Evolutionary conservation across 2,329 filamentous ascomycete species (phyloP).

Genomic region (Tolypocladium pustulatum): DNA sequence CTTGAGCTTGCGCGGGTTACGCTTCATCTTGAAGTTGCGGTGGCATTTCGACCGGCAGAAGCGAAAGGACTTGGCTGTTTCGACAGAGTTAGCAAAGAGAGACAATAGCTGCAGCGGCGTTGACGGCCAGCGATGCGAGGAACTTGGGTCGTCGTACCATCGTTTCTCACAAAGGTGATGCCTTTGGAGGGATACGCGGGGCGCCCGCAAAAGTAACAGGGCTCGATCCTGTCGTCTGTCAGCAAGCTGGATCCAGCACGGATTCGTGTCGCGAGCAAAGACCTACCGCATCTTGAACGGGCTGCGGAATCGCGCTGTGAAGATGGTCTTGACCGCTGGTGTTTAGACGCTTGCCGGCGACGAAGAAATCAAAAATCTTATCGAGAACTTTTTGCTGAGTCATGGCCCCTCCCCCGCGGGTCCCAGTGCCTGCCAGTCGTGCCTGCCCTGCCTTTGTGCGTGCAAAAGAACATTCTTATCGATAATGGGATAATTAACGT

Average conservation of each 20-base stretch:
- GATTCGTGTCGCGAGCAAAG: too few relatives aligned
- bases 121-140: not conserved
- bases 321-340: conserved; percentile 1
- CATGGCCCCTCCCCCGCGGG: not conserved
- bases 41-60: conserved; percentile 53
- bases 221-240: conserved; percentile 25
- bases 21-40: conserved; percentile 90
- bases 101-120: not conserved
- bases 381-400: conserved; percentile 5
- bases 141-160: conserved; percentile 22
- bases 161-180: conserved; percentile 41
- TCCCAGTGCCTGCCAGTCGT: not conserved
- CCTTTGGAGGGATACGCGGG: conserved; percentile 46
- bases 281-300: conserved; percentile 5
- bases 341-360: not conserved
- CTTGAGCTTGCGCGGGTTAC: conserved; percentile 90
- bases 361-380: conserved; percentile 1
- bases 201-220: conserved; percentile 35
- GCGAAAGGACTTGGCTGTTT: conserved; percentile 37
- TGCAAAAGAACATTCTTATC: not conserved
- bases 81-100: not conserved
- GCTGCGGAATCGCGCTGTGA: not conserved
- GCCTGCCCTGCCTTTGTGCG: not conserved
- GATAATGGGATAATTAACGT: not conserved
- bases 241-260: not conserved